Evolutionary conservation across 106 monocot species (phyloP).

Genomic region (Acanthochlamys bracteata): DNA sequence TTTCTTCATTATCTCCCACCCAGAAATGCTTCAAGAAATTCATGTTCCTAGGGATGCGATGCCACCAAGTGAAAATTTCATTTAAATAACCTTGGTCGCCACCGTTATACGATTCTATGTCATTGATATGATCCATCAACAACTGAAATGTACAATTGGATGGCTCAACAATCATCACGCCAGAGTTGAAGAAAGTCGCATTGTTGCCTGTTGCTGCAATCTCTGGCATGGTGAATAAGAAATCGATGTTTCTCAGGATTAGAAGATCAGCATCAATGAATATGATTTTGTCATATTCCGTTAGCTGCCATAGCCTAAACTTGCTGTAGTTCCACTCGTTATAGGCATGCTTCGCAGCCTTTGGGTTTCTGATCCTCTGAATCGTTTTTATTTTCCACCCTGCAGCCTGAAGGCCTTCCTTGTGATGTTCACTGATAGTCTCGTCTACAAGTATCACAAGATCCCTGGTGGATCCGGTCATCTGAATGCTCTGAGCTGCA

Average conservation of each 20-base stretch:
- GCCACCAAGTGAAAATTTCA: slow-evolving; percentile 65
- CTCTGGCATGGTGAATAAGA: slow-evolving; percentile 48
- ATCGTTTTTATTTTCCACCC: slow-evolving; percentile 52
- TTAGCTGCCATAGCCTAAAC: slow-evolving; percentile 62
- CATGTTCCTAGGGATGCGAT: slow-evolving; percentile 45
- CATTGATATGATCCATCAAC: slow-evolving; percentile 48
- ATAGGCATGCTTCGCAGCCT: slow-evolving; percentile 39
- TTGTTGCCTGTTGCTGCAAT: slow-evolving; percentile 56
- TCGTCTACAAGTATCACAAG: slow-evolving; percentile 53
- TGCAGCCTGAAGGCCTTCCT: slow-evolving; percentile 28
- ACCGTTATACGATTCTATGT: slow-evolving; percentile 52
- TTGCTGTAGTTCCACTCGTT: slow-evolving; percentile 81
- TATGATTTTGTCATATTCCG: slow-evolving; percentile 60
- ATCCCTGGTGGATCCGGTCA: slow-evolving; percentile 48
- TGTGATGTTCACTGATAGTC: slow-evolving; percentile 38
- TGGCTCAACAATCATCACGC: slow-evolving; percentile 64
- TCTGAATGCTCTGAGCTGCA: slow-evolving; percentile 54
- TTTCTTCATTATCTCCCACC: slow-evolving; percentile 31
- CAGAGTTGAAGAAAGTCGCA: slow-evolving; percentile 58
- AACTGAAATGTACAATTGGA: slow-evolving; percentile 52
- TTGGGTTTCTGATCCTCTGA: slow-evolving; percentile 51
- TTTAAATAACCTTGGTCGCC: slow-evolving; percentile 67
- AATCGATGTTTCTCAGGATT: slow-evolving; percentile 41
- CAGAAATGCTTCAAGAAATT: slow-evolving; percentile 68
- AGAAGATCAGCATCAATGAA: slow-evolving; percentile 66